These are phyloP conservation scores for Physaria fendleri DNA, from an alignment of 345 rosid species.

Conservation along the genomic window DNA sequence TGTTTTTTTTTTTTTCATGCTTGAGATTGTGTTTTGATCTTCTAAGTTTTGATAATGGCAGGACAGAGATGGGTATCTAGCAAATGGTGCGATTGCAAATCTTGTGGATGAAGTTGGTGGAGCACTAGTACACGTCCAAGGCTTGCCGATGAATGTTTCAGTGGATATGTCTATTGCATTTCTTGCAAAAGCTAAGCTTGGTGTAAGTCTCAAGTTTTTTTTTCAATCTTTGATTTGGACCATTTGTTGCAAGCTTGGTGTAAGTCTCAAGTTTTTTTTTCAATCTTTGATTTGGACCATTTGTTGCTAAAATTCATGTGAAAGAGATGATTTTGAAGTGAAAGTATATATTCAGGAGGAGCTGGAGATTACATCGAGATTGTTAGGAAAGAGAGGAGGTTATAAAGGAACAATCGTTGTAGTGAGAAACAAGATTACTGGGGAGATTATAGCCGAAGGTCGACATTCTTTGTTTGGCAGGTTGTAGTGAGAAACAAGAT, in stretches of 20 bases:
- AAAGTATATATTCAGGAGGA: constrained; percentile 52
- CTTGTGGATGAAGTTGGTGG: constrained; percentile 90
- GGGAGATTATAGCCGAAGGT: constrained; percentile 87
- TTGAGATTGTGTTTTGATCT: constrained; percentile 4
- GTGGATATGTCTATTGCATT: constrained; percentile 86
- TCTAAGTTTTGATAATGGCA: constrained; percentile 24
- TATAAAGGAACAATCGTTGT: constrained; percentile 64
- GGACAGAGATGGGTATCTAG: constrained; percentile 70
- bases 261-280: constrained; percentile 25
- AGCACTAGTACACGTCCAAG: constrained; percentile 50
- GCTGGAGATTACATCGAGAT: constrained; percentile 64
- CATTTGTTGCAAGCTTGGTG: constrained; percentile 35
- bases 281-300: neutral
- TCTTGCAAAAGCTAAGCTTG: constrained; percentile 55
- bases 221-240: neutral
- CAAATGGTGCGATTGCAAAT: constrained; percentile 73
- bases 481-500: constrained; percentile 63
- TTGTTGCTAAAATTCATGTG: neutral
- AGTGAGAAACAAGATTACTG: constrained; percentile 60
- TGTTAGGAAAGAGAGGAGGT: constrained; percentile 61
- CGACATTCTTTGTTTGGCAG: constrained; percentile 89
- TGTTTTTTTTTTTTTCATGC: neutral
- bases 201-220: constrained; percentile 37
- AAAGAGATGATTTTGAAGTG: neutral
- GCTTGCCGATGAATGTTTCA: constrained; percentile 63